Conservation (phyloP, 805 yeast genomes). For the Lipomyces starkeyi region DNA sequence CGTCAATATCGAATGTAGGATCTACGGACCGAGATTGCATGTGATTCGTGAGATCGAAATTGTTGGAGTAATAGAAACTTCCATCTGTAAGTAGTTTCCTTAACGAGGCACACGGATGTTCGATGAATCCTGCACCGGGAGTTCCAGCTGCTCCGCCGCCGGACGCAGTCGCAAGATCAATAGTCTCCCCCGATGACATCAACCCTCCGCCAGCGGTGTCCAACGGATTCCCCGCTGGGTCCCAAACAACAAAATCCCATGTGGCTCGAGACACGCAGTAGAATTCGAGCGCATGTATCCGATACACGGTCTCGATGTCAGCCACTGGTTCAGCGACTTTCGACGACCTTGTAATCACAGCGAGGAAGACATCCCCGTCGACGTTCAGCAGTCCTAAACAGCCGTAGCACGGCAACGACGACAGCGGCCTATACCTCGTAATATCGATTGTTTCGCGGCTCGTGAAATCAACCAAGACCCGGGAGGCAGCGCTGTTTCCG, state of each 20-base stretch:
- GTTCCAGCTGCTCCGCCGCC: constrained; percentile 27
- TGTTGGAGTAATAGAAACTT: constrained; percentile 88
- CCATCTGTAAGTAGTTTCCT: constrained; percentile 82
- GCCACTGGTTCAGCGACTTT: constrained; percentile 84
- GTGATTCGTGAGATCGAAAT: constrained; percentile 89
- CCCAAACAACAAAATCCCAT: constrained; percentile 82
- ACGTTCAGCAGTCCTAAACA: constrained; percentile 80
- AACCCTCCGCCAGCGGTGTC: constrained; percentile 48
- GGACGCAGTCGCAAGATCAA: constrained; percentile 36
- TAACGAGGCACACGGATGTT: constrained; percentile 84
- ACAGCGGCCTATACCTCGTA: constrained; percentile 48
- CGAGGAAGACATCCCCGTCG: constrained; percentile 69
- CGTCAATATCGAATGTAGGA: constrained; percentile 43
- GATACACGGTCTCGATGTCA: constrained; percentile 71
- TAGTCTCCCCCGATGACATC: constrained; percentile 31
- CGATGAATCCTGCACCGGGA: constrained; percentile 40
- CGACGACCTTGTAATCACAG: constrained; percentile 76
- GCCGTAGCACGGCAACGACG: constrained; percentile 53
- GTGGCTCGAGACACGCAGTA: constrained; percentile 69
- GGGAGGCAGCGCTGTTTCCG: constrained; percentile 12
- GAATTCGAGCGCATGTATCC: constrained; percentile 86
- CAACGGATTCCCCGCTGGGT: constrained; percentile 69
- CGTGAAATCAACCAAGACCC: constrained; percentile 54
- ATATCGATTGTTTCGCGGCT: constrained; percentile 49
- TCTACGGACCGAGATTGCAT: constrained; percentile 58